phyloP scores from a whole-genome alignment of 305 asterid species.

The Fraxinus angustifolia region DNA sequence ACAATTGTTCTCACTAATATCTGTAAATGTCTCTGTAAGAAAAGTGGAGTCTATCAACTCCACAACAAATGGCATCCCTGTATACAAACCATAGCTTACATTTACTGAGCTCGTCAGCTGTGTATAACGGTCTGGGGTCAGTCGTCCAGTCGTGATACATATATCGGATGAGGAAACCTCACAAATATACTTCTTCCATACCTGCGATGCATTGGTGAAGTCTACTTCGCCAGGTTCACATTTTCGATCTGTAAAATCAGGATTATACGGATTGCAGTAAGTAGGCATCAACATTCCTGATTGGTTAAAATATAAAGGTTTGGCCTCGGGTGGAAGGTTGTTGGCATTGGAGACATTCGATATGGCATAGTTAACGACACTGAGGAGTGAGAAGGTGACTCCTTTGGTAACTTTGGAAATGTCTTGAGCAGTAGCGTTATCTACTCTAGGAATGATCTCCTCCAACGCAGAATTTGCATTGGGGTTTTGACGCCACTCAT shows the following conservation, averaged over 20 bases:
- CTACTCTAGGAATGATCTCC: slow-evolving; percentile 28
- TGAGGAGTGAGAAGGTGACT: slow-evolving; percentile 19
- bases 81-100: slow-evolving; percentile 23
- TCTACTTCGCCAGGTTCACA: slow-evolving; percentile 24
- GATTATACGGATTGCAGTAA: slow-evolving; percentile 31
- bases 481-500: slow-evolving; percentile 37
- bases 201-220: slow-evolving; percentile 27
- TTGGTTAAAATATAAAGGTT: slow-evolving; percentile 29
- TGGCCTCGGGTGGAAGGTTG: slow-evolving; percentile 20
- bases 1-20: slow-evolving; percentile 18
- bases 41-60: slow-evolving; percentile 29
- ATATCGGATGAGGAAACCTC: slow-evolving; percentile 20
- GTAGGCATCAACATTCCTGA: slow-evolving; percentile 30
- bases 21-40: slow-evolving; percentile 15
- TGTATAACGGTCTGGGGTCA: slow-evolving; percentile 25
- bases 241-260: slow-evolving; percentile 16
- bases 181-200: slow-evolving; percentile 27
- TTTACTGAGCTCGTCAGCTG: slow-evolving; percentile 15
- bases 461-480: slow-evolving; percentile 29
- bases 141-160: slow-evolving; percentile 30
- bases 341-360: slow-evolving; percentile 26
- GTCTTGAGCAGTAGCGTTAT: slow-evolving; percentile 17
- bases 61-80: slow-evolving; percentile 28
- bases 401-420: slow-evolving; percentile 26
- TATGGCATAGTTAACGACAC: slow-evolving; percentile 22